Conservation (phyloP, 805 yeast species). For the Myxozyma udenii region DNA sequence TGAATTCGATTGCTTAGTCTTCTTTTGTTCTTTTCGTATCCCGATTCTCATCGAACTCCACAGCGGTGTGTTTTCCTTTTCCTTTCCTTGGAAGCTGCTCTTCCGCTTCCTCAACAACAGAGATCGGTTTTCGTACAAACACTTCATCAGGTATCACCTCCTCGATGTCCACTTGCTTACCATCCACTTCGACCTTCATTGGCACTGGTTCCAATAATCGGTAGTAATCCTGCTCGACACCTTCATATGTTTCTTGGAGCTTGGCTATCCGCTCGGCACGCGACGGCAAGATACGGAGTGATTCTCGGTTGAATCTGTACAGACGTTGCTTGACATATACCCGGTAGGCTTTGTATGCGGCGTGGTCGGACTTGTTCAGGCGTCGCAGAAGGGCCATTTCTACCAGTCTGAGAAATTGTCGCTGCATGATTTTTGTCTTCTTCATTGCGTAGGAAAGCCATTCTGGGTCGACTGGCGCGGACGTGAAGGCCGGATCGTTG, state of each 20-base stretch:
- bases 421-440: slow-evolving; percentile 57
- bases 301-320: slow-evolving; percentile 76
- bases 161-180: neutral
- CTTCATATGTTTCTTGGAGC: slow-evolving; percentile 68
- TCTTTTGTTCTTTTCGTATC: neutral
- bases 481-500: slow-evolving; percentile 31
- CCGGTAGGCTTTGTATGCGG: slow-evolving; percentile 41
- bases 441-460: slow-evolving; percentile 46
- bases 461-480: slow-evolving; percentile 30
- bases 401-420: slow-evolving; percentile 72
- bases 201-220: slow-evolving; percentile 46
- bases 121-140: neutral
- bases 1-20: no score
- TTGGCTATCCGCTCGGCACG: slow-evolving; percentile 63
- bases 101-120: neutral
- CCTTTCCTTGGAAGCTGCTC: neutral
- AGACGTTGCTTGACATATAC: slow-evolving; percentile 70
- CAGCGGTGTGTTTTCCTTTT: neutral
- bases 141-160: neutral
- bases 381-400: slow-evolving; percentile 67
- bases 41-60: neutral
- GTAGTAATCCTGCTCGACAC: slow-evolving; percentile 67
- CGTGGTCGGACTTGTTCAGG: slow-evolving; percentile 27
- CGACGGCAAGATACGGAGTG: slow-evolving; percentile 58
- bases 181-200: neutral